Evolutionary conservation across 345 rosid species (phyloP), one percentile per base, ranked within the genome.

Genomic region (Gossypium rotundifolium): DNA sequence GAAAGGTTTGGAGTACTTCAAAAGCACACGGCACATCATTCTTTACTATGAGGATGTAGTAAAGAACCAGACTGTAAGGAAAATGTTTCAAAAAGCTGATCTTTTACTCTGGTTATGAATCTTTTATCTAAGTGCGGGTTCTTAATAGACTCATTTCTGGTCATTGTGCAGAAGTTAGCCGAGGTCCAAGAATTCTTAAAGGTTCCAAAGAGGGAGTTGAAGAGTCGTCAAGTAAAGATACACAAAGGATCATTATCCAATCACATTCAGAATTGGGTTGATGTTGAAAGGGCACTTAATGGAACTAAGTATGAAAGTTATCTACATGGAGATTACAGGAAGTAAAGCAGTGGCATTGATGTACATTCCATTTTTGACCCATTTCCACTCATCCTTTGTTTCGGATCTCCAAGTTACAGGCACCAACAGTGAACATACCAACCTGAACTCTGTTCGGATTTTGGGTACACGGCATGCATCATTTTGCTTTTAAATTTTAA

Each of bases 191-290:
- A 90, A 74, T 95, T 95, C 81, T 84, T 95, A 20, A 90, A 87
- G 86, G 98, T 93, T 48, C 98, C 99, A 0, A 85, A 46, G 46
- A 84, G 77, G 62, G 80, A 88, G 11, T 84, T 95, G 71, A 87
- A 75, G 79, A 95, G 99, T 74, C 85, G 98, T 9, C 99, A 95
- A 80, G 96, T 95, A 74, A 95, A 89, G 83, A 95, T 95, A 83
- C 99, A 95, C 82, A 89, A 88, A 64, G 98, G 98, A 58, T 72
- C 90, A 2, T 82, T 90, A 75, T 86, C 92, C 7, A 79, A 80
- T 55, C 90, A 90, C 69, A 79, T 93, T 42, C 87, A 86, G 79
- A 95, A 93, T 75, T 93, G 97, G 97, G 87, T 79, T 3, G 91
- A 95, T 55, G 90, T 95, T 75, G 79, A 80, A 68, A 84, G 77